Conservation (phyloP, 163 green algal species). For the Scenedesmus sp. region DNA sequence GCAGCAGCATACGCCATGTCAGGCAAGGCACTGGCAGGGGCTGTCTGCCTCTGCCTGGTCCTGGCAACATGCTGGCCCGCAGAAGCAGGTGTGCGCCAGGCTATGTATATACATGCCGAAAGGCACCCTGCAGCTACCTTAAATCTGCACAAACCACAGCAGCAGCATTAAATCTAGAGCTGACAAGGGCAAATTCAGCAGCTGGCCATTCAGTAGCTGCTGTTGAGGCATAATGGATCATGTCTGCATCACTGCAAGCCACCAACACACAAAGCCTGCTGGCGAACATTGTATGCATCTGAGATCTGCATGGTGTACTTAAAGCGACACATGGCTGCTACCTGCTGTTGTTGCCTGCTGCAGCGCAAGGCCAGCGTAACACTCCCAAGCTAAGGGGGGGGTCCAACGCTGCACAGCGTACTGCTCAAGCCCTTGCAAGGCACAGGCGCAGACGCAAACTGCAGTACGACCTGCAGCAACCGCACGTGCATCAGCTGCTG, state of each 20-base stretch:
- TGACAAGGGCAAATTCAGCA: too few species aligned
- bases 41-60: constrained; percentile 1
- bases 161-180: too few species aligned
- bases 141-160: too few species aligned
- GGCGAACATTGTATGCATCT: too few species aligned
- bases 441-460: neutral
- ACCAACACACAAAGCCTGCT: too few species aligned
- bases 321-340: neutral
- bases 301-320: neutral
- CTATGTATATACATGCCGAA: neutral
- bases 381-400: neutral
- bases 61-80: neutral
- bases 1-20: neutral
- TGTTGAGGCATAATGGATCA: too few species aligned
- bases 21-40: neutral
- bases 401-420: neutral
- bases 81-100: neutral
- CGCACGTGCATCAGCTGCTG: neutral
- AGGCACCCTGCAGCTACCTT: too few species aligned
- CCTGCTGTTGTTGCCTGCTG: neutral
- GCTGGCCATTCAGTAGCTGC: too few species aligned
- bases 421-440: neutral
- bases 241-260: too few species aligned
- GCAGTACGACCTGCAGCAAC: neutral
- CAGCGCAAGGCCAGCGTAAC: neutral